phyloP scores from a whole-genome alignment of 345 rosid genomes.

The Schrenkiella parvula region DNA sequence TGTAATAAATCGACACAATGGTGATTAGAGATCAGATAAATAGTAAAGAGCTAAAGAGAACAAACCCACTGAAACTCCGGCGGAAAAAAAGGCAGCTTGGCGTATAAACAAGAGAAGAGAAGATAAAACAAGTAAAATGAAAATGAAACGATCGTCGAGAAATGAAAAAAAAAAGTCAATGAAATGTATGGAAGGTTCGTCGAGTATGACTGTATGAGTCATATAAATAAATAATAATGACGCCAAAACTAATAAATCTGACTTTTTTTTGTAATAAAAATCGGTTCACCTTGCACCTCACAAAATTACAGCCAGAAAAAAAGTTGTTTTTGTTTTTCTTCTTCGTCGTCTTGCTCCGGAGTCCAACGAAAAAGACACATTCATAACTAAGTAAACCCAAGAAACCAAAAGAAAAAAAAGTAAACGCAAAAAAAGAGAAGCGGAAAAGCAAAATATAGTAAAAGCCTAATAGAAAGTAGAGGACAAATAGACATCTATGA shows the following conservation, averaged over 20 bases:
- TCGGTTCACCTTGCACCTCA: not conserved
- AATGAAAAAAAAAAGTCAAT: not conserved
- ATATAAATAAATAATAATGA: not conserved
- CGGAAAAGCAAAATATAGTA: not conserved
- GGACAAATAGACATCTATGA: not conserved
- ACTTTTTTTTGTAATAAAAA: not conserved
- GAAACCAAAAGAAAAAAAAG: not conserved
- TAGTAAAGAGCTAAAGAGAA: not conserved
- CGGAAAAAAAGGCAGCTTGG: slow-evolving; percentile 7
- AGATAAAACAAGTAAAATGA: not conserved
- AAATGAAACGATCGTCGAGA: not conserved
- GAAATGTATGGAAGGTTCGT: slow-evolving; percentile 13
- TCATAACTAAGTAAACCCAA: not conserved
- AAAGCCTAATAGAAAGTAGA: not conserved
- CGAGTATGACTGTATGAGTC: not conserved
- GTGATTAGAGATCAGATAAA: slow-evolving; percentile 7
- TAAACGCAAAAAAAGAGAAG: not conserved
- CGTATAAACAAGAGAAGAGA: slow-evolving; percentile 6
- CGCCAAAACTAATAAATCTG: not conserved
- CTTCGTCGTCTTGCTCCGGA: slow-evolving; percentile 1
- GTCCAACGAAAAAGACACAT: not conserved
- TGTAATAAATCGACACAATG: slow-evolving; percentile 4
- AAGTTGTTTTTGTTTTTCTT: not conserved
- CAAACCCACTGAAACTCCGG: slow-evolving; percentile 10
- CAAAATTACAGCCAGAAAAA: not conserved